A percentile compares a stretch with the other conserved stretches of the same genome.
Conservation (phyloP, 2,329 filamentous ascomycete species). For the Cryphonectria naterciae region DNA sequence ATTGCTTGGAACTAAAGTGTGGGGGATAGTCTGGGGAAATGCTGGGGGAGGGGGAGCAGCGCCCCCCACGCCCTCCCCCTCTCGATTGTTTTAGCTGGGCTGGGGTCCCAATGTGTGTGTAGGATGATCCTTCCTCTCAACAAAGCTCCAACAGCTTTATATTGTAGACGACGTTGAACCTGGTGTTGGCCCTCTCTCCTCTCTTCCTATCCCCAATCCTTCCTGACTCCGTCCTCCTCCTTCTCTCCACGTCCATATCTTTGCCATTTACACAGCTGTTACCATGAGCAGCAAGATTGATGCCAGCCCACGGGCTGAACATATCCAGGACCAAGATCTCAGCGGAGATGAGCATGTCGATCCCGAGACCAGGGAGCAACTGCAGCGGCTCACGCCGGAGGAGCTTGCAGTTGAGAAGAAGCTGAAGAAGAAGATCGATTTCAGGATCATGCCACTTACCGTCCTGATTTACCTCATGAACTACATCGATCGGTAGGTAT, state of each 20-base stretch:
- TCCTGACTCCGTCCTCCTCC: not conserved
- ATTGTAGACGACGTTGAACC: not conserved
- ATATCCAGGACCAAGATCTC: slow-evolving; percentile 21
- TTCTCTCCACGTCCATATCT: not conserved
- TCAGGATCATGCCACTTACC: slow-evolving; percentile 67
- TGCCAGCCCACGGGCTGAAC: slow-evolving; percentile 17
- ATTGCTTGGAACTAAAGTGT: not conserved
- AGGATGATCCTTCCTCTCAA: slow-evolving; percentile 1
- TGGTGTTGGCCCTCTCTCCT: not conserved
- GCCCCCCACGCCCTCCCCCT: too few species aligned
- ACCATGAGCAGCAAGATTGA: slow-evolving; percentile 25
- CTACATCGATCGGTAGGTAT: slow-evolving; percentile 55
- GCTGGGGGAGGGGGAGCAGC: not conserved
- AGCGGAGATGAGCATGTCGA: slow-evolving; percentile 21
- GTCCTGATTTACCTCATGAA: slow-evolving; percentile 74
- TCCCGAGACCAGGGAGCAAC: slow-evolving; percentile 9
- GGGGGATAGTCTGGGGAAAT: slow-evolving; percentile 1
- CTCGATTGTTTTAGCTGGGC: not conserved
- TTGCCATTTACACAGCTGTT: not conserved
- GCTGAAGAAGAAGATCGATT: slow-evolving; percentile 67
- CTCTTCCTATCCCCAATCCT: not conserved
- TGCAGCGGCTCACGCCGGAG: slow-evolving; percentile 26
- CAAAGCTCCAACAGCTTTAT: not conserved
- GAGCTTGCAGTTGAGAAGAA: slow-evolving; percentile 53
- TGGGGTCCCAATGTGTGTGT: not conserved